A percentile compares a stretch with the other conserved stretches of the same genome.
phyloP scores from a whole-genome alignment of 2,329 filamentous ascomycete genomes.

The Epichloe gansuensis region DNA sequence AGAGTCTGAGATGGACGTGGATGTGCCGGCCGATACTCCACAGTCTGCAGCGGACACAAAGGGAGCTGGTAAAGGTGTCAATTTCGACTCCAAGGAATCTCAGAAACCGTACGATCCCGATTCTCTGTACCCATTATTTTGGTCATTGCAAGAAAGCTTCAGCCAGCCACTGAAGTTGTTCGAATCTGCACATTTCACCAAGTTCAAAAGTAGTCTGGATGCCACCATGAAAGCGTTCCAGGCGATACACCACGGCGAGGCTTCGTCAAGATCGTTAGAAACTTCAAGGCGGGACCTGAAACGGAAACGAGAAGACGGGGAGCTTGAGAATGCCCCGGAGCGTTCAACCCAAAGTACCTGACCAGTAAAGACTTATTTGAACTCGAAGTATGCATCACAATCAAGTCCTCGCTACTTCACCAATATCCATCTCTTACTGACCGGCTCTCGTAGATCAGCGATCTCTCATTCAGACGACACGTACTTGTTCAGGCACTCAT shows the following conservation, averaged over 20 bases:
- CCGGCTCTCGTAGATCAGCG: slow-evolving; percentile 53
- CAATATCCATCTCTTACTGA: background rate
- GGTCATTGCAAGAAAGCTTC: slow-evolving; percentile 84
- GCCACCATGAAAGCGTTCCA: slow-evolving; percentile 47
- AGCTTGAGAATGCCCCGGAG: slow-evolving; percentile 36
- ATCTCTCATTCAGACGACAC: slow-evolving; percentile 86
- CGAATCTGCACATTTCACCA: slow-evolving; percentile 54
- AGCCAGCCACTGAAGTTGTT: slow-evolving; percentile 82
- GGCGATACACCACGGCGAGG: slow-evolving; percentile 36
- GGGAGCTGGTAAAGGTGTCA: slow-evolving; percentile 27
- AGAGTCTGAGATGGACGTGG: slow-evolving; percentile 49
- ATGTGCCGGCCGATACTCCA: slow-evolving; percentile 32
- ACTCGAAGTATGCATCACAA: slow-evolving; percentile 55
- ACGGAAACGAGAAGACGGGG: slow-evolving; percentile 50
- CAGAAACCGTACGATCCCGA: slow-evolving; percentile 53
- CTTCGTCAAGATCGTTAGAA: slow-evolving; percentile 40
- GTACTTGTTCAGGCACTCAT: slow-evolving; percentile 93
- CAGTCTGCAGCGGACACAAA: slow-evolving; percentile 12
- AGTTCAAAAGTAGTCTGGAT: slow-evolving; percentile 69
- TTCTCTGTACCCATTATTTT: slow-evolving; percentile 80
- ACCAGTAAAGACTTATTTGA: slow-evolving; percentile 96
- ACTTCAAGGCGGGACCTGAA: slow-evolving; percentile 56
- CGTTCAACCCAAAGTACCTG: slow-evolving; percentile 93
- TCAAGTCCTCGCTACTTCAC: background rate
- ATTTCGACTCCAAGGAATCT: slow-evolving; percentile 28